Evolutionary conservation across 2,329 filamentous ascomycete genomes (phyloP).

Genomic region (Diaporthe citrichinensis): DNA sequence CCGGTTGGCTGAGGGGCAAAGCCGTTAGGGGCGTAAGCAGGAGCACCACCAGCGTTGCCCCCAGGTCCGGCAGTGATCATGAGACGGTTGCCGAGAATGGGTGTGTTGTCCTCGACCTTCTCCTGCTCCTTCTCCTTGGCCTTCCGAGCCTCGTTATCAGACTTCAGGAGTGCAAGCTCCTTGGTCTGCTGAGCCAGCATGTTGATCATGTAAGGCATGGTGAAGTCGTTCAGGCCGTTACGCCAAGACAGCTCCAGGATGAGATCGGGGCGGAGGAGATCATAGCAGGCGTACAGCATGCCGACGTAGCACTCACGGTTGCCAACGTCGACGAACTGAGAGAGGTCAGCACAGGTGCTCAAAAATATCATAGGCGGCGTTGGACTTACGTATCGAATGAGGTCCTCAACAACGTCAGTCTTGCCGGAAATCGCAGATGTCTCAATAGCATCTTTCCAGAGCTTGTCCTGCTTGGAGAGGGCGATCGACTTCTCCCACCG

Average conservation of each 20-base stretch:
- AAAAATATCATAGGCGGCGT: constrained; percentile 22
- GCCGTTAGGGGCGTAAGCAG: constrained; percentile 69
- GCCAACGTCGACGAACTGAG: constrained; percentile 97
- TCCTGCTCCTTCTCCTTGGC: constrained; percentile 61
- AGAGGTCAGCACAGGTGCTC: constrained; percentile 51
- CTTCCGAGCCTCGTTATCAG: constrained; percentile 84
- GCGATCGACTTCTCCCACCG: constrained; percentile 99
- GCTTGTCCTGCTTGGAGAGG: constrained; percentile 98
- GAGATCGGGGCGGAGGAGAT: constrained; percentile 92
- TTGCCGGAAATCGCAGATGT: constrained; percentile 94
- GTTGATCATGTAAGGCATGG: constrained; percentile 99
- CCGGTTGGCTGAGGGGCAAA: constrained; percentile 78
- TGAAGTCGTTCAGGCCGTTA: constrained; percentile 93
- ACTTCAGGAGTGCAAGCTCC: constrained; percentile 87
- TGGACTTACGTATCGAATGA: constrained; percentile 94
- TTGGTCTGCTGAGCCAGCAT: constrained; percentile 91
- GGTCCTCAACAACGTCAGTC: constrained; percentile 92
- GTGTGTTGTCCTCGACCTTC: constrained; percentile 93
- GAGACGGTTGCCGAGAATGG: constrained; percentile 88
- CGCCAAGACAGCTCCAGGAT: constrained; percentile 98
- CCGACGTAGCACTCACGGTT: constrained; percentile 99
- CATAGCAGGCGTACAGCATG: constrained; percentile 99
- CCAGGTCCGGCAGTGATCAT: constrained; percentile 95
- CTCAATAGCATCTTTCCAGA: constrained; percentile 99
- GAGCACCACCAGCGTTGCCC: constrained; percentile 63